A percentile compares a stretch with the other conserved stretches of the same genome.
phyloP scores from a whole-genome alignment of 768 basidiomycete genomes.

The Podaxis sp. region DNA sequence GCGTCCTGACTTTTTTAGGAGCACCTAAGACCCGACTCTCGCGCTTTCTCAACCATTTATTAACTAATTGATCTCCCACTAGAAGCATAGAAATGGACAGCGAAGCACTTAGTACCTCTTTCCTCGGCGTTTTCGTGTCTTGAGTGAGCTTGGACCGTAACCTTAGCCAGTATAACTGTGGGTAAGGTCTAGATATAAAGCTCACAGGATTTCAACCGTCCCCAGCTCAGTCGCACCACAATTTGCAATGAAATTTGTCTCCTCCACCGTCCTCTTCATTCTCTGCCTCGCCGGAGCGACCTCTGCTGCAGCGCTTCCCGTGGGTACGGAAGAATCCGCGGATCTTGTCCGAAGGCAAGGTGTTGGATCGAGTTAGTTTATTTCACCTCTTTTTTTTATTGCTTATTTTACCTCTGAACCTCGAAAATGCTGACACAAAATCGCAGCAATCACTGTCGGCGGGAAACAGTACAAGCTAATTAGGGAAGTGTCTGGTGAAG shows the following conservation, averaged over 20 bases:
- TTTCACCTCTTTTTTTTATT: not conserved
- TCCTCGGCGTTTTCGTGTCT: too few species aligned
- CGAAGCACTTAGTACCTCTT: too few species aligned
- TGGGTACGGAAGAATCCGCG: not conserved
- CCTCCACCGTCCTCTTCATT: not conserved
- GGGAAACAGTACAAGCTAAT: not conserved
- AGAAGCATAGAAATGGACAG: too few species aligned
- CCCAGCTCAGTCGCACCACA: not conserved
- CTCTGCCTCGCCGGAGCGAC: not conserved
- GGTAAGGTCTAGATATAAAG: not conserved
- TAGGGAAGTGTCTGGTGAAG: not conserved
- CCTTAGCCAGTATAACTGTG: too few species aligned
- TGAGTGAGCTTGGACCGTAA: too few species aligned
- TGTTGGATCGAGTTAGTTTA: not conserved
- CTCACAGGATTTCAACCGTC: not conserved
- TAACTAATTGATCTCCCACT: too few species aligned
- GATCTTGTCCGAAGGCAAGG: not conserved
- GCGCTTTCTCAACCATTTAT: too few species aligned
- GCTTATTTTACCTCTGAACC: not conserved
- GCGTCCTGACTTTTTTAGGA: too few species aligned
- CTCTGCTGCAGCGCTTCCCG: not conserved
- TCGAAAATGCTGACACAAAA: not conserved
- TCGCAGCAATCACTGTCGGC: not conserved
- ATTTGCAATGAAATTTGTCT: not conserved
- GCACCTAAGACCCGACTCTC: too few species aligned